Percentiles rank a stretch among this genome's conserved stretches.
Evolutionary conservation across 176 grass and related monocot species (phyloP).

Genomic region (Aegilops umbellulata): DNA sequence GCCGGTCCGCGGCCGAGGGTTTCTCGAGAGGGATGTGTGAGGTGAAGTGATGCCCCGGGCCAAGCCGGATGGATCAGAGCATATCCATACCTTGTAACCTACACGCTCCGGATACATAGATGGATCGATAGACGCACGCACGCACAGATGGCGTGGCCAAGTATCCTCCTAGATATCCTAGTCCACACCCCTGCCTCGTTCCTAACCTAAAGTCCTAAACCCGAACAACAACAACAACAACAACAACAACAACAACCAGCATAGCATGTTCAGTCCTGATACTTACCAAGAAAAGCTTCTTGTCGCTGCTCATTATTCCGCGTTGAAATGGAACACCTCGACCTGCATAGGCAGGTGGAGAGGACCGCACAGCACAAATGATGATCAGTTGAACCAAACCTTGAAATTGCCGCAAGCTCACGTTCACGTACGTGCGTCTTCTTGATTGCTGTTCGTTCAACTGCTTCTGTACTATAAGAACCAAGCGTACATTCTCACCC

Average conservation of each 20-base stretch:
- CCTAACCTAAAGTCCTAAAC: neutral
- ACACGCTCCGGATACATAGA: neutral
- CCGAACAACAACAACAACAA: neutral
- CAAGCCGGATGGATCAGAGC: constrained; percentile 4
- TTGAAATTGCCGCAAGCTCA: constrained; percentile 9
- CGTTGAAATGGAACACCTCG: neutral
- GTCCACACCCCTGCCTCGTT: neutral
- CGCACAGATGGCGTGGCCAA: neutral
- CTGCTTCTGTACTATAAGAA: neutral
- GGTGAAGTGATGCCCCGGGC: neutral
- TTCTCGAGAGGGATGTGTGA: constrained; percentile 25
- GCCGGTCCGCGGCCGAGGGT: constrained; percentile 18
- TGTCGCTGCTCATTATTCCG: neutral
- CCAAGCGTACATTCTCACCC: constrained; percentile 17
- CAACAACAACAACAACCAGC: neutral
- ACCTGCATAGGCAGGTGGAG: neutral
- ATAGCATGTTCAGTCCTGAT: neutral
- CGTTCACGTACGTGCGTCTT: no score
- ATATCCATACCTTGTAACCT: neutral
- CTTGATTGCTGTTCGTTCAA: neutral
- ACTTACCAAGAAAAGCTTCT: constrained; percentile 1
- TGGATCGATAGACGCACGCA: no score
- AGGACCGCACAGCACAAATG: neutral
- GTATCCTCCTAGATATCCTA: neutral
- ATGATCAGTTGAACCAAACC: constrained; percentile 14